Percentiles rank a stretch among this genome's conserved stretches.
phyloP scores from a whole-genome alignment of 2,329 filamentous ascomycete genomes.

The Penicillium frequentans region DNA sequence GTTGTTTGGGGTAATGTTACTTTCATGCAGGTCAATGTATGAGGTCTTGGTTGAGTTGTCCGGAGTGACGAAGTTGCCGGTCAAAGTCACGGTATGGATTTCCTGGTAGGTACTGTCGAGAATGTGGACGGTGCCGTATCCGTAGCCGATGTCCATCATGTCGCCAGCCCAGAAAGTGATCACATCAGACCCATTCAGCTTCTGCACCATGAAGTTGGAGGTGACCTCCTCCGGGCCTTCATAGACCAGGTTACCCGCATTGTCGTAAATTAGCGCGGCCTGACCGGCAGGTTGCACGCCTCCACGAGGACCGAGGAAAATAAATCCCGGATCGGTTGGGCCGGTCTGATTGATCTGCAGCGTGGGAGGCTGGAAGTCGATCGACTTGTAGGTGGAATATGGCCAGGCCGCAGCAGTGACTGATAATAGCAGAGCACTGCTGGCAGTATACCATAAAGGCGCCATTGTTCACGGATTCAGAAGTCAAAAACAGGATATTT shows the following conservation, averaged over 20 bases:
- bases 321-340: constrained; percentile 31
- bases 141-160: constrained; percentile 25
- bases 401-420: constrained; percentile 14
- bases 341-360: constrained; percentile 34
- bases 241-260: constrained; percentile 37
- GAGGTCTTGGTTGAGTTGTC: constrained; percentile 22
- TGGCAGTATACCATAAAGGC: constrained; percentile 14
- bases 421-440: constrained; percentile 12
- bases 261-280: constrained; percentile 38
- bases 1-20: constrained; percentile 31
- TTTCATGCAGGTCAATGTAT: constrained; percentile 39
- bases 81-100: constrained; percentile 32
- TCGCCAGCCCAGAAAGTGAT: constrained; percentile 39
- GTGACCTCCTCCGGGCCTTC: constrained; percentile 34
- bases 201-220: constrained; percentile 37
- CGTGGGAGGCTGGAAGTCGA: constrained; percentile 25
- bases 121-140: constrained; percentile 32
- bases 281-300: constrained; percentile 23
- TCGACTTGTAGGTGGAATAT: constrained; percentile 15
- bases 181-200: constrained; percentile 33
- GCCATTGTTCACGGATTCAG: constrained; percentile 4
- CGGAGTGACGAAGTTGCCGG: constrained; percentile 26
- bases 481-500: background rate
- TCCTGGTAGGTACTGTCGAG: constrained; percentile 36
- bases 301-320: constrained; percentile 36